A percentile compares a stretch with the other conserved stretches of the same genome.
These are phyloP conservation scores for Acidiella bohemica DNA, from an alignment of 495 filamentous ascomycete genomes.

Conservation along the genomic window DNA sequence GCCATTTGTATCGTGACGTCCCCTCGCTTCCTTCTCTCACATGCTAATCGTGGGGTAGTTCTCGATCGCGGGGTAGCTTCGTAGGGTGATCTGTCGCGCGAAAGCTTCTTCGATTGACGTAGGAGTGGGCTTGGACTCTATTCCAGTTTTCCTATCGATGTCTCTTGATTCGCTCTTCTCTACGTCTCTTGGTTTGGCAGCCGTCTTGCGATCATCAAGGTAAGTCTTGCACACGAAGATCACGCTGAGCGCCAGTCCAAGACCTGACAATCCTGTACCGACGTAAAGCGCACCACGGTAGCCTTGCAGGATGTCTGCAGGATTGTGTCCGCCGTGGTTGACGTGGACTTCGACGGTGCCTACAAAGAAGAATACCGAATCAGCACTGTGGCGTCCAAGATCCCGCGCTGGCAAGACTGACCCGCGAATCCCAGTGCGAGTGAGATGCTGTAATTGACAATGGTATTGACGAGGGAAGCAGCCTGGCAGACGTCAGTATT, in stretches of 20 bases:
- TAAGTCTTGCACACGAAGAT: conserved; percentile 16
- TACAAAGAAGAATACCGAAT: too few species aligned
- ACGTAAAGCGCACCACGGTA: conserved; percentile 46
- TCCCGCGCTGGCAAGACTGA: too few species aligned
- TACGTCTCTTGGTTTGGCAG: not conserved
- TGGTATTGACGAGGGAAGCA: conserved; percentile 48
- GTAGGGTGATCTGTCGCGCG: too few species aligned
- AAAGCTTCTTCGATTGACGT: too few species aligned
- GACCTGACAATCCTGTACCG: conserved; percentile 37
- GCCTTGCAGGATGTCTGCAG: conserved; percentile 34
- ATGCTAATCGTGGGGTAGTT: conserved; percentile 1
- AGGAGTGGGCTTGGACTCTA: too few species aligned
- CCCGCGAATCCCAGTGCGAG: conserved; percentile 52
- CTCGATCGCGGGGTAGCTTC: conserved; percentile 3
- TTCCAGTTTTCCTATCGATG: too few species aligned
- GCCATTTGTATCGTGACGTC: conserved; percentile 7
- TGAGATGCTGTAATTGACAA: conserved; percentile 54
- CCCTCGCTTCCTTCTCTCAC: not conserved
- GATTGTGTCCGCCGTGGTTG: conserved; percentile 30
- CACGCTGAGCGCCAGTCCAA: conserved; percentile 32
- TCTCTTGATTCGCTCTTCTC: not conserved
- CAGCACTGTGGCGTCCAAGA: too few species aligned
- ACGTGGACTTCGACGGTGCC: conserved; percentile 45
- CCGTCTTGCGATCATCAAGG: conserved; percentile 8
- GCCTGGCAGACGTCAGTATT: too few species aligned